phyloP scores from a whole-genome alignment of 495 filamentous ascomycete genomes.

The Bacidia gigantensis region DNA sequence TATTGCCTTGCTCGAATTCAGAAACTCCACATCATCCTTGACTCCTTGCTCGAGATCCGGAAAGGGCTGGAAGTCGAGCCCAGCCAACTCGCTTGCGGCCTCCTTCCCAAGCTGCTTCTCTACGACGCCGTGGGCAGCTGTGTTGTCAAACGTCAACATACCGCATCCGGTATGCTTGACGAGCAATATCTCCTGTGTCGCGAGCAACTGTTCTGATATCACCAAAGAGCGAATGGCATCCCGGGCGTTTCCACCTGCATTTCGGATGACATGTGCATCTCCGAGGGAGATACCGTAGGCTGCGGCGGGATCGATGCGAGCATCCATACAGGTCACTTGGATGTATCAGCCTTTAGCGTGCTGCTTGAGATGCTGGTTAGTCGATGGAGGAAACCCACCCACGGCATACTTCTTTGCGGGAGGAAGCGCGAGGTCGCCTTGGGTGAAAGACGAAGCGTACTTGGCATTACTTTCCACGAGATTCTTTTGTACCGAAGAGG shows the following conservation, averaged over 20 bases:
- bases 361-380: constrained; percentile 8
- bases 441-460: constrained; percentile 48
- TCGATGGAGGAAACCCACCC: constrained; percentile 21
- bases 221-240: constrained; percentile 63
- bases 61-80: constrained; percentile 53
- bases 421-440: constrained; percentile 54
- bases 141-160: constrained; percentile 68
- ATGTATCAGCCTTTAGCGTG: constrained; percentile 9
- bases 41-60: constrained; percentile 49
- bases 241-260: constrained; percentile 49
- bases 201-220: constrained; percentile 70
- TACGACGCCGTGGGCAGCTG: constrained; percentile 43
- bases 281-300: constrained; percentile 66
- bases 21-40: constrained; percentile 46
- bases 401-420: constrained; percentile 57
- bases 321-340: constrained; percentile 71
- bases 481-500: constrained; percentile 37
- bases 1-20: constrained; percentile 47
- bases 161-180: constrained; percentile 72
- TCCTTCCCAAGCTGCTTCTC: constrained; percentile 42
- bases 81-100: constrained; percentile 25
- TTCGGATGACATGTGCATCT: constrained; percentile 73
- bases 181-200: constrained; percentile 62
- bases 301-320: constrained; percentile 55
- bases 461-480: constrained; percentile 42